Conservation (phyloP, 2,329 filamentous ascomycete genomes). For the Metarhizium robertsii region DNA sequence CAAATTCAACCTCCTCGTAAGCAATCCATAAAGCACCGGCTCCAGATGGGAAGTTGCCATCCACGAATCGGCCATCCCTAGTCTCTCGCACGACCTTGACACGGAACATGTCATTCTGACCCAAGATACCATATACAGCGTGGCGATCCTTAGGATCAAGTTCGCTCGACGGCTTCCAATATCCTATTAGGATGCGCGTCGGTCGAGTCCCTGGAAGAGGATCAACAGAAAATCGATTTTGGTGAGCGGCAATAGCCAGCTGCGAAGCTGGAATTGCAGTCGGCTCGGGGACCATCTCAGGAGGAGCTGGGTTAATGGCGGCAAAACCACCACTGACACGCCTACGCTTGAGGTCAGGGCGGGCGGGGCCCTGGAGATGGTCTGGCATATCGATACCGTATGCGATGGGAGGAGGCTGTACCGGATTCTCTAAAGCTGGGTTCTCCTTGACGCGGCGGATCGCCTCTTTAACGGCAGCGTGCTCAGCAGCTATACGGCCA, state of each 20-base stretch:
- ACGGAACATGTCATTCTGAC: conserved; percentile 54
- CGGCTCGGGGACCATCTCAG: conserved; percentile 4
- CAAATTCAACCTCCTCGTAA: conserved; percentile 52
- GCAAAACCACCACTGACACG: conserved; percentile 29
- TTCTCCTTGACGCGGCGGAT: conserved; percentile 32
- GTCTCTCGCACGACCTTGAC: conserved; percentile 53
- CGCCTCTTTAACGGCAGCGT: conserved; percentile 37
- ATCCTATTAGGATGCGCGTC: conserved; percentile 48
- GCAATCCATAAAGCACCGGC: conserved; percentile 54
- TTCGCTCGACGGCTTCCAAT: conserved; percentile 48
- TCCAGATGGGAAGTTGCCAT: conserved; percentile 51
- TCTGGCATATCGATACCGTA: conserved; percentile 42
- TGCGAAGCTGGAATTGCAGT: conserved; percentile 11
- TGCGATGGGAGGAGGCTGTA: conserved; percentile 35
- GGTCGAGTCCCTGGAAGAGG: conserved; percentile 43
- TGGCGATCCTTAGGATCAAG: conserved; percentile 41
- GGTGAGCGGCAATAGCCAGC: conserved; percentile 11
- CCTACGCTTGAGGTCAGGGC: conserved; percentile 37
- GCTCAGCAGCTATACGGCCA: conserved; percentile 28
- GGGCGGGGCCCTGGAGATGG: conserved; percentile 22
- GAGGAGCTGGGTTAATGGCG: conserved; percentile 20
- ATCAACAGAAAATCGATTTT: conserved; percentile 21
- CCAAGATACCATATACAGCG: conserved; percentile 53
- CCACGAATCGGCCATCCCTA: conserved; percentile 46
- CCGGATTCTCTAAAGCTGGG: conserved; percentile 32